Percentiles rank a stretch among this genome's conserved stretches.
phyloP scores from a whole-genome alignment of 169 alveolate genomes.

The Toxoplasma gondii region DNA sequence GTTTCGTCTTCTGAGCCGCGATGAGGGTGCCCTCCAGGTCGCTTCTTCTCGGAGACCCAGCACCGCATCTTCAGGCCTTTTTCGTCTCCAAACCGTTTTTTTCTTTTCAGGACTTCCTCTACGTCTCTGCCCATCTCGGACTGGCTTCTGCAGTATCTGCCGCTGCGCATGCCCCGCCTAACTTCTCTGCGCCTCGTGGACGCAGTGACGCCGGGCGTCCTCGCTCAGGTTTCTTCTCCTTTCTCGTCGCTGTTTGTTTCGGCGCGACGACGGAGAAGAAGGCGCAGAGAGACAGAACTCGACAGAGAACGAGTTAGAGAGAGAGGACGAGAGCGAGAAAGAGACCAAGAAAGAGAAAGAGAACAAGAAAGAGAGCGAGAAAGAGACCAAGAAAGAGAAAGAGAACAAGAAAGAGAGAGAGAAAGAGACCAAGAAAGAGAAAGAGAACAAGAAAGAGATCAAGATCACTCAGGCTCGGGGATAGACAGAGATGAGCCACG shows the following conservation, averaged over 20 bases:
- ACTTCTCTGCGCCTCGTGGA: slow-evolving; percentile 31
- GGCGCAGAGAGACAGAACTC: background rate
- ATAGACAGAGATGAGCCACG: background rate
- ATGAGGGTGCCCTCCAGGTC: no score
- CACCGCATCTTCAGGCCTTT: no score
- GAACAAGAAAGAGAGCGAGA: background rate
- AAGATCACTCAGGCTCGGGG: background rate
- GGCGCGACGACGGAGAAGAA: background rate
- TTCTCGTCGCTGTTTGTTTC: background rate
- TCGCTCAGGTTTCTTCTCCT: background rate
- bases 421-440: background rate
- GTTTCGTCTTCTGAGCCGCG: no score
- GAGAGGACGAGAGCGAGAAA: background rate
- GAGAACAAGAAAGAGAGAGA: background rate
- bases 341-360: background rate
- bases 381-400: background rate
- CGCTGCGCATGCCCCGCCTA: slow-evolving; percentile 23
- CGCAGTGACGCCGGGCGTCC: slow-evolving; percentile 35
- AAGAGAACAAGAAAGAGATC: background rate
- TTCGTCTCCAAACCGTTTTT: no score
- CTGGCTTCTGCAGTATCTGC: slow-evolving; percentile 20
- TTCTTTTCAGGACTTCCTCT: background rate
- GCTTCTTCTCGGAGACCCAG: no score
- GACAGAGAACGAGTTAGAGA: background rate
- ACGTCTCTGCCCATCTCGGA: slow-evolving; percentile 11